Base-by-base conservation (phyloP, 1,284 basidiomycete genomes). In the Leucoagaricus sp. region DNA sequence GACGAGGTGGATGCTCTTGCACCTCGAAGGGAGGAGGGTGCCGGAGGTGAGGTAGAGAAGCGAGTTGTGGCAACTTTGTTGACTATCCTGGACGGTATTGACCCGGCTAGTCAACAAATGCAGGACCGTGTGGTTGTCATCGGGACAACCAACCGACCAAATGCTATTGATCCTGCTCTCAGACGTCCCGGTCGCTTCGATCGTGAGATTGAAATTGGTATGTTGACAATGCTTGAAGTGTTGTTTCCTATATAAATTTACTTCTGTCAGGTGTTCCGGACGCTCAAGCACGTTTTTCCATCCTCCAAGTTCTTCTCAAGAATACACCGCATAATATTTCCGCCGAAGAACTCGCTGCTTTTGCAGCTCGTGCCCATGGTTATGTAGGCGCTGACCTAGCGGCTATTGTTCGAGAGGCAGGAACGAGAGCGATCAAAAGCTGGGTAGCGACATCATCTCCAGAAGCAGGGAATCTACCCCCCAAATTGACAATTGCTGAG, bases 1-100 rank as follows among this genome's bases (percentile, higher is more conserved):
- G 97, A 99, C 67, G 97, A 99, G 75, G 89, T 99, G 2, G 97
- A 99, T 65, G 96, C 96, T 0, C 74, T 99, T 19, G 96, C 93
- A 57, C 97, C 97, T 0, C 81, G 86, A 53, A 78, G 97, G 45
- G 96, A 98, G 66, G 94, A 94, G 4, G 85, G 89, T 1, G 84
- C 86, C 0, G 91, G 93, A 1, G 92, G 93, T 4, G 97, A 98
- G 70, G 96, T 99, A 2, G 97, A 98, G 71, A 92, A 93, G 60
- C 81, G 97, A 17, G 95, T 98, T 0, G 96, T 99, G 1, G 95
- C 97, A 1, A 98, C 96, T 40, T 77, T 99, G 28, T 76, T 99
- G 63, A 98, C 97, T 1, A 84, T 98, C 60, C 85, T 99, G 75
- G 97, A 99, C 70, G 97, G 97, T 1, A 91, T 99, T 79, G 87